A percentile compares a stretch with the other conserved stretches of the same genome.
phyloP scores from a whole-genome alignment of 2,329 filamentous ascomycete genomes.

The Paecilomyces variotii region DNA sequence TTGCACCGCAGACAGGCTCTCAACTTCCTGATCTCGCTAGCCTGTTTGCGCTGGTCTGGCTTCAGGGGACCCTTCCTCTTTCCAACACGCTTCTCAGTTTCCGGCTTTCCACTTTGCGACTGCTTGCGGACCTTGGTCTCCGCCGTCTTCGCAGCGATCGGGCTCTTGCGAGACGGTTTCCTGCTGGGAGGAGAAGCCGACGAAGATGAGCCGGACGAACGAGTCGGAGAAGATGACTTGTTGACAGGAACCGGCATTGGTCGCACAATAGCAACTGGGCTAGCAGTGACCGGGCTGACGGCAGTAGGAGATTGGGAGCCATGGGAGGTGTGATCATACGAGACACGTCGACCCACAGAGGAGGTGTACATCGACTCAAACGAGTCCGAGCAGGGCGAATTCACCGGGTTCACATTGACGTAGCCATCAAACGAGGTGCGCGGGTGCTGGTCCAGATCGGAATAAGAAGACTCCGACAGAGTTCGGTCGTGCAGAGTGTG shows the following conservation, averaged over 20 bases:
- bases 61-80: slow-evolving; percentile 81
- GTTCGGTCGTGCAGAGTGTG: slow-evolving; percentile 84
- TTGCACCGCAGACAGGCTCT: slow-evolving; percentile 92
- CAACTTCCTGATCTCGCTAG: slow-evolving; percentile 91
- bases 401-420: slow-evolving; percentile 74
- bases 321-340: slow-evolving; percentile 34
- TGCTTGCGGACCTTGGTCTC: slow-evolving; percentile 77
- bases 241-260: slow-evolving; percentile 50
- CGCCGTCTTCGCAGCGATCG: slow-evolving; percentile 67
- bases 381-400: slow-evolving; percentile 74
- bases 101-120: slow-evolving; percentile 67
- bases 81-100: slow-evolving; percentile 88
- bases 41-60: slow-evolving; percentile 91
- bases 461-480: slow-evolving; percentile 75
- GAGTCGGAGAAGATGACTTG: slow-evolving; percentile 45
- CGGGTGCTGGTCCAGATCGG: slow-evolving; percentile 54
- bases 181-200: slow-evolving; percentile 59
- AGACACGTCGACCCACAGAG: slow-evolving; percentile 31
- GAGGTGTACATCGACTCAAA: slow-evolving; percentile 48
- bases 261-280: slow-evolving; percentile 59
- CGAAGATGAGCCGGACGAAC: slow-evolving; percentile 55
- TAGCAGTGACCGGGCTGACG: slow-evolving; percentile 59
- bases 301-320: slow-evolving; percentile 37
- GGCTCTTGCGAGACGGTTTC: slow-evolving; percentile 62
- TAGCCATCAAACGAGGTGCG: slow-evolving; percentile 66